These are phyloP conservation scores for Suillus americanus DNA, from an alignment of 768 basidiomycete species.

Conservation along the genomic window DNA sequence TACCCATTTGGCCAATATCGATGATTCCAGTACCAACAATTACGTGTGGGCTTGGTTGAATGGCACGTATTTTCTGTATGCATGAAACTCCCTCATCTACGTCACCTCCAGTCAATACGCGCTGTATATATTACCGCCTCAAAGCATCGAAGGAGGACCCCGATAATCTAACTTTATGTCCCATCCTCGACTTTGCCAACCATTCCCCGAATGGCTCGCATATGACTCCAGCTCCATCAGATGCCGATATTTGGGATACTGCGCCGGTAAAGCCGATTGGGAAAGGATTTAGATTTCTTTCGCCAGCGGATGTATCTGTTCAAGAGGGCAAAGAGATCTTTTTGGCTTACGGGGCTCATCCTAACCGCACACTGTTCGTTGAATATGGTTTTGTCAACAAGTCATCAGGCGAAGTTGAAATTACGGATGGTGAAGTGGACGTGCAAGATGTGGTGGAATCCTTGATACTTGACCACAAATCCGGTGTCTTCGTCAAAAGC, in stretches of 20 bases:
- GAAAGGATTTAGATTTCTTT: slow-evolving; percentile 51
- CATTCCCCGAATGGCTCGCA: slow-evolving; percentile 49
- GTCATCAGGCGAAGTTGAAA: slow-evolving; percentile 25
- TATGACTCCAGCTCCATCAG: slow-evolving; percentile 42
- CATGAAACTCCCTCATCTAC: slow-evolving; percentile 9
- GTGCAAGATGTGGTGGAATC: slow-evolving; percentile 54
- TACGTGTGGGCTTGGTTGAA: slow-evolving; percentile 93
- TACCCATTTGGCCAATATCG: slow-evolving; percentile 8
- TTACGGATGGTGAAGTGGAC: slow-evolving; percentile 55
- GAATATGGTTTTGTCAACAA: slow-evolving; percentile 87
- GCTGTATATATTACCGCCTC: slow-evolving; percentile 77
- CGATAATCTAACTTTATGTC: slow-evolving; percentile 85
- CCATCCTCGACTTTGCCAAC: slow-evolving; percentile 90
- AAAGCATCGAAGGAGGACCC: slow-evolving; percentile 48
- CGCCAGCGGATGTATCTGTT: slow-evolving; percentile 44
- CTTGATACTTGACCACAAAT: slow-evolving; percentile 44
- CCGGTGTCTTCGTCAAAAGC: slow-evolving; percentile 49
- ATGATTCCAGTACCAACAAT: slow-evolving; percentile 28
- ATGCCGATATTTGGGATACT: slow-evolving; percentile 36
- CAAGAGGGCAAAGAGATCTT: slow-evolving; percentile 63
- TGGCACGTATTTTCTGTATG: slow-evolving; percentile 37
- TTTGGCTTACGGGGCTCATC: slow-evolving; percentile 78
- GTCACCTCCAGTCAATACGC: slow-evolving; percentile 74
- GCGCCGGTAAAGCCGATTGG: slow-evolving; percentile 36
- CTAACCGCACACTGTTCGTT: slow-evolving; percentile 73